Base-by-base conservation (phyloP, 2,329 filamentous ascomycete species). In the Pseudogymnoascus sp. region DNA sequence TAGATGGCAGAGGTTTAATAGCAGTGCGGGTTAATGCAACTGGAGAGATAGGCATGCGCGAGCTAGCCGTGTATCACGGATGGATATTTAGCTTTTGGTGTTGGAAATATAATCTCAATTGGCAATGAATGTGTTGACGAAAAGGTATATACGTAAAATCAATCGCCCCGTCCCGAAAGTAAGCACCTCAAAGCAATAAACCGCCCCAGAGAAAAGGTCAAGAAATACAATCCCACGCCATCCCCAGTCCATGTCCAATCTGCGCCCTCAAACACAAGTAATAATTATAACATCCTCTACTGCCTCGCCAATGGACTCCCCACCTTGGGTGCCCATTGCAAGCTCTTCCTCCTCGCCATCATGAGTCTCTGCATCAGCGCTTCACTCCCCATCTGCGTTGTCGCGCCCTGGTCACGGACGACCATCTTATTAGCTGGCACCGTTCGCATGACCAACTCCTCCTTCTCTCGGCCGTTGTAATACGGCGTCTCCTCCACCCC, bases 281-380 rank as follows among this genome's bases (percentile, higher is more conserved):
- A 38, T 61, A 38, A 61, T 60, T 38, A 42, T 28, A 26, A 62
- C 8, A 13, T 19, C 31, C 50, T 61, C 33, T 47, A 62, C 21
- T 68, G 77, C 70, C 79, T 84, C 26, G 84, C 82, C 68, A 93
- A 76, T 1, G 89, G 90, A 74, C 89, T 93, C 17, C 83, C 87
- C 64, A 91, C 78, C 76, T 89, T 88, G 31, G 89, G 90, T 33
- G 88, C 88, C 77, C 87, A 91, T 71, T 90, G 88, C 74, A 91
- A 73, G 71, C 88, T 93, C 82, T 90, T 91, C 65, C 90, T 81
- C 65, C 89, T 80, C 0, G 88, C 89, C 10, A 87, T 85, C 80
- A 90, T 85, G 65, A 93, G 77, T 59, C 72, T 67, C 69, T 70
- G 69, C 73, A 74, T 73, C 19, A 74, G 17, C 1, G 36, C 53